Evolutionary conservation across 306 rosid species (phyloP).

Genomic region (Sechiopsis laciniata): DNA sequence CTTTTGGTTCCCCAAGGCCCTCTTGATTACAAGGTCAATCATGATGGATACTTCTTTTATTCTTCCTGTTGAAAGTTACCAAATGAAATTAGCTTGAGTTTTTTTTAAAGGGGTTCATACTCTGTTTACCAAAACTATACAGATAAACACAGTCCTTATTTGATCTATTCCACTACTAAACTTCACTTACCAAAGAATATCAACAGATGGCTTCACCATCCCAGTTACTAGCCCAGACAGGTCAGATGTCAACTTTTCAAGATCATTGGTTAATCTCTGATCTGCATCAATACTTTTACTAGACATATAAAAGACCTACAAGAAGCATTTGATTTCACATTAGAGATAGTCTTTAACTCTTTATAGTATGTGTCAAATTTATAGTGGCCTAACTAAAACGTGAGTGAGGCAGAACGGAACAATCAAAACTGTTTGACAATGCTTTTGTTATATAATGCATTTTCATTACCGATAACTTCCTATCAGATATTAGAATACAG

Average conservation of each 20-base stretch:
- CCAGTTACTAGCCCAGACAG: constrained; percentile 95
- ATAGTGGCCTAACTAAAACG: constrained; percentile 11
- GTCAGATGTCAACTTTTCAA: constrained; percentile 81
- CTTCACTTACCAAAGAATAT: constrained; percentile 78
- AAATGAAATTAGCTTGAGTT: not conserved
- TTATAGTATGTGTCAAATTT: constrained; percentile 16
- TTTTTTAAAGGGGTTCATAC: not conserved
- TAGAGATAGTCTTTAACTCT: not conserved
- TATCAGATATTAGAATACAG: too few species aligned
- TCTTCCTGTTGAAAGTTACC: not conserved
- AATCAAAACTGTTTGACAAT: too few species aligned
- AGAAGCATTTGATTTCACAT: constrained; percentile 21
- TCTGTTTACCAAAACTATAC: not conserved
- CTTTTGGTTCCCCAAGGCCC: too few species aligned
- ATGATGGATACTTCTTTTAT: not conserved
- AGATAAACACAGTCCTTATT: not conserved
- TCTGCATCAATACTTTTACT: constrained; percentile 80
- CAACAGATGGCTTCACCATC: constrained; percentile 92
- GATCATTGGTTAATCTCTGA: constrained; percentile 91
- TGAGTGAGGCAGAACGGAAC: constrained; percentile 19
- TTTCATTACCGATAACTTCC: not conserved
- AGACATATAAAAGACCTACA: constrained; percentile 90
- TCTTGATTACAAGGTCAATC: not conserved
- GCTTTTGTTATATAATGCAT: too few species aligned
- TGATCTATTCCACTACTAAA: constrained; percentile 5